Evolutionary conservation across 2,329 filamentous ascomycete genomes (phyloP), one percentile per base, ranked within the genome.

Genomic region (Hansfordia pulvinata): DNA sequence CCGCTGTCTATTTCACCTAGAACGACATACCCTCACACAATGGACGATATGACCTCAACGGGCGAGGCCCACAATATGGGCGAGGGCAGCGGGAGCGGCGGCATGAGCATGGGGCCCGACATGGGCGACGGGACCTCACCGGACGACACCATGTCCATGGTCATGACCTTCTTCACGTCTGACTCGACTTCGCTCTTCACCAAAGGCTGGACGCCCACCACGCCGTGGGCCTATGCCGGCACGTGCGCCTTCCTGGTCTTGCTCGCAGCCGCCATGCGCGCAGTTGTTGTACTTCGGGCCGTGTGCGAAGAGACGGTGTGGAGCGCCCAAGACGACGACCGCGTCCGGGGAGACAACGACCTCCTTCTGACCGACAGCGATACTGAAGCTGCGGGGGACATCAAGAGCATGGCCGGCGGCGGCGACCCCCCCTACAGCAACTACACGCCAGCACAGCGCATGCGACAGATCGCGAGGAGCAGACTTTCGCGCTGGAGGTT

Each of bases 201-300:
- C 7, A 43, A 49, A n/a, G 44, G 54, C 30, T 82, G 76, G 74
- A 65, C 66, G 2, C 76, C 77, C 2, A 52, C 48, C 8, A 65
- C 56, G 15, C 54, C 60, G 9, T 71, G 68, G 29, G 52, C 56
- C 20, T 82, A 81, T 41, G 74, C 73, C 2, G 77, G 69, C 23
- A 79, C 74, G 17, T 80, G 77, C 51, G 71, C 81, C 33, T 82
- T 82, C 46, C 62, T 82, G 30, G 65, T 82, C 43, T 31, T 74
- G 20, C 63, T 83, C 25, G 69, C 65, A 19, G 56, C 71, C 32
- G 49, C 70, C 21, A 66, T 66, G 38, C 68, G 76, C 16, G 50
- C 52, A 7, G 52, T 79, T 6, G 52, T 74, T 24, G 76, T 74
- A 4, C 58, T 62, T 31, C 75, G 73, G 38, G 71, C 42, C 62